phyloP scores from a whole-genome alignment of 805 yeast species.

The Cyberlindnera saturnus region DNA sequence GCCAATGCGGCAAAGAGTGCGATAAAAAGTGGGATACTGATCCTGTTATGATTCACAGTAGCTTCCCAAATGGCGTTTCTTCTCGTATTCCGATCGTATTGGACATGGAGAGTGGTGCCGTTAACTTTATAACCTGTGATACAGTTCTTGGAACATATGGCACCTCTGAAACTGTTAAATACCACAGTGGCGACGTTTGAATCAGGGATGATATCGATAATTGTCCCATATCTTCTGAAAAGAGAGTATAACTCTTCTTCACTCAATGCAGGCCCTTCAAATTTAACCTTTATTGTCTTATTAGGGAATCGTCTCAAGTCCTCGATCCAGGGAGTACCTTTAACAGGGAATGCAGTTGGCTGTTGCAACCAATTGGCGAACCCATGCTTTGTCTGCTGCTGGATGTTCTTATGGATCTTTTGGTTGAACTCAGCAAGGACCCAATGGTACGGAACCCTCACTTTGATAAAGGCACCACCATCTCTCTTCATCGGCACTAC shows the following conservation, averaged over 20 bases:
- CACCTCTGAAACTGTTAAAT: constrained; percentile 55
- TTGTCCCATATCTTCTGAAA: constrained; percentile 83
- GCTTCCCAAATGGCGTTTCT: constrained; percentile 50
- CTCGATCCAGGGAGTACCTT: constrained; percentile 95
- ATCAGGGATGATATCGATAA: constrained; percentile 65
- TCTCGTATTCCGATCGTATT: constrained; percentile 53
- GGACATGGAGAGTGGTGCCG: constrained; percentile 65
- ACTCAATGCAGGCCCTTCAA: constrained; percentile 69
- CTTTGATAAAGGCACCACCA: constrained; percentile 90
- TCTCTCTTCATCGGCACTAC: constrained; percentile 72
- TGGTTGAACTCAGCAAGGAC: constrained; percentile 48
- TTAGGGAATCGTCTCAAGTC: constrained; percentile 79
- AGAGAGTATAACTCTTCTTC: constrained; percentile 79
- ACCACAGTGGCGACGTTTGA: constrained; percentile 41
- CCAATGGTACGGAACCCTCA: constrained; percentile 48
- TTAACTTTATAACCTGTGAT: constrained; percentile 69
- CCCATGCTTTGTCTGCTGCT: constrained; percentile 31
- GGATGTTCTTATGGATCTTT: constrained; percentile 42
- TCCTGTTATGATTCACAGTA: constrained; percentile 70
- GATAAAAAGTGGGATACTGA: constrained; percentile 72
- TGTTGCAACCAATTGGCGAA: constrained; percentile 36
- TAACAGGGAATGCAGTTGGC: constrained; percentile 64
- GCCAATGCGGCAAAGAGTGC: constrained; percentile 80
- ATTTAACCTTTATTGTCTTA: constrained; percentile 53
- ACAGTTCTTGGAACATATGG: constrained; percentile 87